Evolutionary conservation across 1,284 basidiomycete genomes (phyloP).

Genomic region (Bjerkandera adusta): DNA sequence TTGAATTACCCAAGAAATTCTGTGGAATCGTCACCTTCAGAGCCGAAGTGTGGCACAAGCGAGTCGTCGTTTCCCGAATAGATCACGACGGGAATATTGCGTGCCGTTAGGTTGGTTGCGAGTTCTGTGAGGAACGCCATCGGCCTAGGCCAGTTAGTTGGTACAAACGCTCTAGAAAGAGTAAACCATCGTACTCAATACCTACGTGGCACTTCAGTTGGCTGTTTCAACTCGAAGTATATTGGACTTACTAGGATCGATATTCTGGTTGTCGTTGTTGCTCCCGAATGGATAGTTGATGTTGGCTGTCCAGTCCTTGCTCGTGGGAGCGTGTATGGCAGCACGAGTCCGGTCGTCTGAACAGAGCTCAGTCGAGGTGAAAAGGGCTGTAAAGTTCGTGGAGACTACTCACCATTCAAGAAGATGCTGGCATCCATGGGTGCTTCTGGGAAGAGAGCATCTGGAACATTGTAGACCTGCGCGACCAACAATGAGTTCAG

Average conservation of each 20-base stretch:
- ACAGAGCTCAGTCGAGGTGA: background rate
- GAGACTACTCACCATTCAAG: background rate
- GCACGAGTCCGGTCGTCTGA: conserved; percentile 8
- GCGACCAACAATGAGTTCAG: background rate
- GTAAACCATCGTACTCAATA: conserved; percentile 1
- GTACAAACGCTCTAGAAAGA: too few relatives aligned
- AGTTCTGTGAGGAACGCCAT: conserved; percentile 64
- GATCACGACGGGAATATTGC: conserved; percentile 50
- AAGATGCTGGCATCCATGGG: background rate
- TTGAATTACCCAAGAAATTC: background rate
- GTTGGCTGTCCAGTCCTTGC: conserved; percentile 11
- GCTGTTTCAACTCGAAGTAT: background rate
- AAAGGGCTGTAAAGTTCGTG: background rate
- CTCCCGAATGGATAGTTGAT: conserved; percentile 6
- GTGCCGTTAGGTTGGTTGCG: conserved; percentile 55
- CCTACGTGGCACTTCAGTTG: background rate
- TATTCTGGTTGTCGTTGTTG: too few relatives aligned
- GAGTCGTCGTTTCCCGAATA: conserved; percentile 71
- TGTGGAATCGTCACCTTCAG: conserved; percentile 46
- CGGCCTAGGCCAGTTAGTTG: conserved; percentile 40
- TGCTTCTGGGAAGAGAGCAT: background rate
- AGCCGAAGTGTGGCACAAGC: conserved; percentile 61
- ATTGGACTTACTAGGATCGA: background rate
- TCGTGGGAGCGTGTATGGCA: conserved; percentile 13
- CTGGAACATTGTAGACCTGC: background rate